Evolutionary conservation across 2,329 filamentous ascomycete genomes (phyloP).

Genomic region (Rugonectria rugulosa): DNA sequence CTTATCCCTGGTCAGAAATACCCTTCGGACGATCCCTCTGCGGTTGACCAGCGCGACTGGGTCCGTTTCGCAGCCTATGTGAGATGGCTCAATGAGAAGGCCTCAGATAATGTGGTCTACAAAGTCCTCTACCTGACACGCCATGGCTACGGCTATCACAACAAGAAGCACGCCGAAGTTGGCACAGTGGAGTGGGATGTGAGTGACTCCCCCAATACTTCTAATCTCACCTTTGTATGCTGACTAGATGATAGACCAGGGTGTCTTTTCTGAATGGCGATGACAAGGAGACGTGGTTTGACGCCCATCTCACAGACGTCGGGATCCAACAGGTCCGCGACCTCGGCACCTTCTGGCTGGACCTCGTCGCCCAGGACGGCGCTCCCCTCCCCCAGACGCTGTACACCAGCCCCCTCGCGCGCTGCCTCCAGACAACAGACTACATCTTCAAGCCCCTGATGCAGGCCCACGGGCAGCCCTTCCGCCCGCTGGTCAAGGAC

Average conservation of each 20-base stretch:
- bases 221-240: not conserved
- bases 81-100: constrained; percentile 52
- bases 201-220: constrained; percentile 18
- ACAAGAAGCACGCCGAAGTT: constrained; percentile 61
- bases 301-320: constrained; percentile 57
- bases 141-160: constrained; percentile 62
- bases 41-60: constrained; percentile 56
- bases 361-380: constrained; percentile 51
- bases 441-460: constrained; percentile 57
- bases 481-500: constrained; percentile 64
- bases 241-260: constrained; percentile 35
- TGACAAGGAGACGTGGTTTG: constrained; percentile 48
- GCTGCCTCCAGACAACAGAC: constrained; percentile 65
- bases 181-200: constrained; percentile 65
- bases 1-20: constrained; percentile 58
- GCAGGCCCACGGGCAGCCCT: constrained; percentile 46
- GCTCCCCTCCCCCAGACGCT: constrained; percentile 61
- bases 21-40: constrained; percentile 46
- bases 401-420: constrained; percentile 65
- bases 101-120: constrained; percentile 55
- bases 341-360: constrained; percentile 60
- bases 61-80: constrained; percentile 58
- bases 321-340: constrained; percentile 62
- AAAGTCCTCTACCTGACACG: constrained; percentile 63
- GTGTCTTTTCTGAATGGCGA: constrained; percentile 51